Percentiles rank a stretch among this genome's conserved stretches.
phyloP scores from a whole-genome alignment of 345 rosid species.

The Mallotus nudiflorus region DNA sequence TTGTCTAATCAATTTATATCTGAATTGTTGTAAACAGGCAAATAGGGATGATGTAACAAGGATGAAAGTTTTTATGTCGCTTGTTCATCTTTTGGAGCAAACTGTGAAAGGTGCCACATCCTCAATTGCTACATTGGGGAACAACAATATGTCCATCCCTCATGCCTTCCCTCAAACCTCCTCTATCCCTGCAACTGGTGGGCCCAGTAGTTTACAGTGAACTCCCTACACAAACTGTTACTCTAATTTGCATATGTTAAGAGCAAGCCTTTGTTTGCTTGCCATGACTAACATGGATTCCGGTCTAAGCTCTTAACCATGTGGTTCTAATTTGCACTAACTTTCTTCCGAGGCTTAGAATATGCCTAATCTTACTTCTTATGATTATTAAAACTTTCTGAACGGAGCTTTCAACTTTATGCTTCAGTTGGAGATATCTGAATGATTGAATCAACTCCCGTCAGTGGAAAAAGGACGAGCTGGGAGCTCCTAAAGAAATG shows the following conservation, averaged over 20 bases:
- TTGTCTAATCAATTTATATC: not conserved
- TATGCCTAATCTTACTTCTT: constrained; percentile 15
- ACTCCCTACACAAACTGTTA: constrained; percentile 11
- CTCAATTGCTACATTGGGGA: constrained; percentile 45
- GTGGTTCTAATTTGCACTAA: constrained; percentile 32
- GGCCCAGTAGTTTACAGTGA: constrained; percentile 49
- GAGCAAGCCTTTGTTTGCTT: constrained; percentile 46
- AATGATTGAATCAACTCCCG: constrained; percentile 4
- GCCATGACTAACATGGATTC: constrained; percentile 64
- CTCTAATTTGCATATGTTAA: constrained; percentile 44
- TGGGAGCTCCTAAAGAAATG: not conserved
- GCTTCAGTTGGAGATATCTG: not conserved
- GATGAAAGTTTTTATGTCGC: constrained; percentile 89
- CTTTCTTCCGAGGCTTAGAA: constrained; percentile 22
- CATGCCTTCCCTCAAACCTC: constrained; percentile 43
- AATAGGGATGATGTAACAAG: constrained; percentile 87
- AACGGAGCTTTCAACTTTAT: constrained; percentile 8
- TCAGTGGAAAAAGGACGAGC: not conserved
- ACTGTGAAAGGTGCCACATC: constrained; percentile 52
- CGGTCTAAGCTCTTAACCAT: constrained; percentile 25
- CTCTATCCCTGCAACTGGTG: constrained; percentile 52
- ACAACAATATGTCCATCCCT: constrained; percentile 46
- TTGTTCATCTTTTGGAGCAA: constrained; percentile 79
- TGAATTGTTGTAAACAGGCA: constrained; percentile 50
- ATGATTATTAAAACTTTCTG: constrained; percentile 15